Conservation (phyloP, 208 protist species). For the Blastocrithidia nonstop region DNA sequence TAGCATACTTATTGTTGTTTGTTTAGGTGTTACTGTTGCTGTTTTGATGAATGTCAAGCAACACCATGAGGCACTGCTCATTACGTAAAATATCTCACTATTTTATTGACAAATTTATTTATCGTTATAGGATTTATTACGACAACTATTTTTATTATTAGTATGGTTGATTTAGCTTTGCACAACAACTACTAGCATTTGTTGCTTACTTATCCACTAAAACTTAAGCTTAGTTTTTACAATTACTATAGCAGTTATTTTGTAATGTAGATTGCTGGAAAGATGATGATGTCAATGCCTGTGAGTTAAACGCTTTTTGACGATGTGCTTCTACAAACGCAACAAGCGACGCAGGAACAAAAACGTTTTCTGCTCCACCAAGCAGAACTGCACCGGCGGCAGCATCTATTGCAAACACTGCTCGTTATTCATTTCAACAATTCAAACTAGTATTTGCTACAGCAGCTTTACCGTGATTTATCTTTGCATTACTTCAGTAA, state of each 20-base stretch:
- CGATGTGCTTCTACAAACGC: constrained; percentile 19
- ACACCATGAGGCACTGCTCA: constrained; percentile 4
- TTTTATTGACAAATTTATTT: too few species aligned
- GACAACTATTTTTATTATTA: too few species aligned
- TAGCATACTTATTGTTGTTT: background rate
- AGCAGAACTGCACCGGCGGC: constrained; percentile 25
- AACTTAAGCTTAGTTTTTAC: too few species aligned
- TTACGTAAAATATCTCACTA: background rate
- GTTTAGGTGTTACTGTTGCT: background rate
- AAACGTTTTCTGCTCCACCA: constrained; percentile 26
- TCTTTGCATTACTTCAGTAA: constrained; percentile 1
- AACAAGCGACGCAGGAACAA: constrained; percentile 38
- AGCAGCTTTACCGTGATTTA: constrained; percentile 3
- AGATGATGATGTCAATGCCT: too few species aligned
- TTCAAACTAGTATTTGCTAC: background rate
- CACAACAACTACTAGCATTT: too few species aligned
- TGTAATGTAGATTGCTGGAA: too few species aligned
- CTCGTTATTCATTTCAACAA: constrained; percentile 4
- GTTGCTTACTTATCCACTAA: too few species aligned
- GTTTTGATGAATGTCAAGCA: constrained; percentile 6
- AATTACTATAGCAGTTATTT: too few species aligned
- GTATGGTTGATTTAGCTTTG: too few species aligned
- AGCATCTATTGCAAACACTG: constrained; percentile 20
- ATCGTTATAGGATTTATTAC: too few species aligned
- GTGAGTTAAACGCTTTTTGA: too few species aligned